A percentile compares a stretch with the other conserved stretches of the same genome.
These are phyloP conservation scores for Stenogyne calaminthoides DNA, from an alignment of 305 asterid species.

Conservation along the genomic window DNA sequence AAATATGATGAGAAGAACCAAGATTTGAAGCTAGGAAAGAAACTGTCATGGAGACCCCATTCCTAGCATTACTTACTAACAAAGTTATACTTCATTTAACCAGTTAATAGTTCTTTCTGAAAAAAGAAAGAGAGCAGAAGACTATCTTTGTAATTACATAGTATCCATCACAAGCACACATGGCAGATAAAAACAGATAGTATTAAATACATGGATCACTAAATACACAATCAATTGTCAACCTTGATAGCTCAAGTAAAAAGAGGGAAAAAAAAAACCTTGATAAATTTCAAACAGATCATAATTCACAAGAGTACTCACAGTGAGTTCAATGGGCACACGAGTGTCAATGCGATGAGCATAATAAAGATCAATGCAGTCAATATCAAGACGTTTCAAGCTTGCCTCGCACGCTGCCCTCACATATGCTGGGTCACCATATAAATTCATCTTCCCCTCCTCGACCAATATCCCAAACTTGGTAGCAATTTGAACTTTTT, in stretches of 20 bases:
- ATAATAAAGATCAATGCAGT: conserved; percentile 55
- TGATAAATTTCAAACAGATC: background rate
- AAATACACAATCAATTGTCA: too few relatives aligned
- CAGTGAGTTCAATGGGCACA: conserved; percentile 65
- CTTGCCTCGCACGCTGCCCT: conserved; percentile 58
- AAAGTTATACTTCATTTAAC: background rate
- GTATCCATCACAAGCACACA: background rate
- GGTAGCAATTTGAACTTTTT: conserved; percentile 50
- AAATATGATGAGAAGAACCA: too few relatives aligned
- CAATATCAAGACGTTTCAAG: conserved; percentile 56
- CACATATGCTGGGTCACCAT: conserved; percentile 53
- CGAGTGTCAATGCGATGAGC: conserved; percentile 51
- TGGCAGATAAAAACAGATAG: background rate
- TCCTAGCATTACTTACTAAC: background rate
- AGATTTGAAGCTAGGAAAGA: too few relatives aligned
- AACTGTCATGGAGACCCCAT: background rate
- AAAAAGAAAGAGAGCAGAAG: background rate
- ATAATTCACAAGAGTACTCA: conserved; percentile 25
- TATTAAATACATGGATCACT: too few relatives aligned
- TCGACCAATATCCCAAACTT: conserved; percentile 39
- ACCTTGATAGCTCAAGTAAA: too few relatives aligned
- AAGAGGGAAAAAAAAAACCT: too few relatives aligned
- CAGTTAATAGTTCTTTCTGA: background rate
- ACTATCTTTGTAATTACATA: background rate
- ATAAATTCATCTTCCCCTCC: conserved; percentile 31